Percentiles rank a stretch among this genome's conserved stretches.
Conservation (phyloP, 2,329 filamentous ascomycete species). For the Ophiostoma australiae region DNA sequence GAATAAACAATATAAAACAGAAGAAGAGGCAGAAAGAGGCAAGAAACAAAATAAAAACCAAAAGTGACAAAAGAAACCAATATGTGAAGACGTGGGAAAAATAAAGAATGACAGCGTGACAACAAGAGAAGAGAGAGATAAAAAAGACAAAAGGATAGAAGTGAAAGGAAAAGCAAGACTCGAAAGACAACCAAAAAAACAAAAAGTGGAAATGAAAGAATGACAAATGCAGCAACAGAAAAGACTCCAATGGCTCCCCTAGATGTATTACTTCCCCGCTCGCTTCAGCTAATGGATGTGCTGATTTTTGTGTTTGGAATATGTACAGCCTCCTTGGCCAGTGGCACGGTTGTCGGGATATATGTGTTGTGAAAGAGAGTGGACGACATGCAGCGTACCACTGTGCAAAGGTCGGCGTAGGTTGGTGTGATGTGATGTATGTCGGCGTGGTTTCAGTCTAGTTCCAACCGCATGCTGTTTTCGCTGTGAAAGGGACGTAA, state of each 20-base stretch:
- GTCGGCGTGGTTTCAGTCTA: neutral
- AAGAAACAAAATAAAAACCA: neutral
- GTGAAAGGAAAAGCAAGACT: neutral
- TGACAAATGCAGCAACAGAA: neutral
- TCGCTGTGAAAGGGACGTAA: neutral
- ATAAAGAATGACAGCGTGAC: conserved; percentile 10
- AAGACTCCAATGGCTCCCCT: neutral
- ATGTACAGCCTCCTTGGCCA: neutral
- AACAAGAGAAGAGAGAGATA: neutral
- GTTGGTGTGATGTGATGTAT: neutral
- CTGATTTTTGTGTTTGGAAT: neutral
- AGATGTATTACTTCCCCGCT: conserved; percentile 9
- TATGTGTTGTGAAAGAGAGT: neutral
- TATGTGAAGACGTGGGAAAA: conserved; percentile 12
- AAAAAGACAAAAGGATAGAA: neutral
- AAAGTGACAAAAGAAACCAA: neutral
- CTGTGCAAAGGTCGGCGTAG: neutral
- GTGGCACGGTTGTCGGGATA: neutral
- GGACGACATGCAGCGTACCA: conserved; percentile 6
- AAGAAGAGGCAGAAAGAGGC: neutral
- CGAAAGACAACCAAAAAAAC: conserved; percentile 7
- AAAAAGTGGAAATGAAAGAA: neutral
- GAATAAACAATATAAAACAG: conserved; percentile 4
- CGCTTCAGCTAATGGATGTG: neutral
- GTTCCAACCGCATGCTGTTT: neutral